Evolutionary conservation across 371 early-diverging fungal genomes (phyloP).

Genomic region (Actinomortierella wolfii): DNA sequence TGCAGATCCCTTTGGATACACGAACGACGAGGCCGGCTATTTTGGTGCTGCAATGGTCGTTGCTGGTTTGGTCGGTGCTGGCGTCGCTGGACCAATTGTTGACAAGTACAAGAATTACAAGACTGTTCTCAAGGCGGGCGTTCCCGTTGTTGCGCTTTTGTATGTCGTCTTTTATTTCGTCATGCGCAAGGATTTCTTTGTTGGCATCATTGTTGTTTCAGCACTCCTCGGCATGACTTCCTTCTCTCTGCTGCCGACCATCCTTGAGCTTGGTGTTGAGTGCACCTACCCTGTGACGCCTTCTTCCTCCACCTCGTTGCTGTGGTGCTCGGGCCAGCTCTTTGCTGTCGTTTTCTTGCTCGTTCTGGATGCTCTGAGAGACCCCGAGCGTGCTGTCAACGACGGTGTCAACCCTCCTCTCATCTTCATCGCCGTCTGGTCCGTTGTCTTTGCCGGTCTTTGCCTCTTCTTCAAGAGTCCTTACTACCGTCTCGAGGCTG

Average conservation of each 20-base stretch:
- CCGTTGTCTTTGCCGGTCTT: constrained; percentile 18
- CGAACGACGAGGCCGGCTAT: constrained; percentile 59
- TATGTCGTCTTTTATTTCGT: constrained; percentile 55
- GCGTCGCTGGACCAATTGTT: constrained; percentile 55
- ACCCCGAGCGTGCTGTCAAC: constrained; percentile 10
- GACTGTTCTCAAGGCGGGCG: constrained; percentile 47
- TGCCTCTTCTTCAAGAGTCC: constrained; percentile 37
- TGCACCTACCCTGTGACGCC: constrained; percentile 61
- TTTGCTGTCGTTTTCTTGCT: constrained; percentile 55
- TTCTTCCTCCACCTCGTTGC: constrained; percentile 52
- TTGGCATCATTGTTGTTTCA: constrained; percentile 52
- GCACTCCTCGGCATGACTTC: constrained; percentile 54
- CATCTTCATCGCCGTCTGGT: constrained; percentile 41
- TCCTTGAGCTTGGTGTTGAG: constrained; percentile 60
- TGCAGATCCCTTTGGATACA: constrained; percentile 67
- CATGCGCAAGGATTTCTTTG: constrained; percentile 50
- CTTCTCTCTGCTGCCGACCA: constrained; percentile 55
- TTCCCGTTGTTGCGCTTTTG: constrained; percentile 54
- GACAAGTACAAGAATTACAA: constrained; percentile 59
- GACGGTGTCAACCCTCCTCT: constrained; percentile 32
- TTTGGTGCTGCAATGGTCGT: constrained; percentile 61
- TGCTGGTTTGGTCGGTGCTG: constrained; percentile 60
- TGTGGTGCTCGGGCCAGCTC: constrained; percentile 56
- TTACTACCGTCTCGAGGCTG: constrained; percentile 42
- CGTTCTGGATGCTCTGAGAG: constrained; percentile 50